Percentiles rank a stretch among this genome's conserved stretches.
phyloP scores from a whole-genome alignment of 495 filamentous ascomycete genomes.

The Podospora tetraspora region DNA sequence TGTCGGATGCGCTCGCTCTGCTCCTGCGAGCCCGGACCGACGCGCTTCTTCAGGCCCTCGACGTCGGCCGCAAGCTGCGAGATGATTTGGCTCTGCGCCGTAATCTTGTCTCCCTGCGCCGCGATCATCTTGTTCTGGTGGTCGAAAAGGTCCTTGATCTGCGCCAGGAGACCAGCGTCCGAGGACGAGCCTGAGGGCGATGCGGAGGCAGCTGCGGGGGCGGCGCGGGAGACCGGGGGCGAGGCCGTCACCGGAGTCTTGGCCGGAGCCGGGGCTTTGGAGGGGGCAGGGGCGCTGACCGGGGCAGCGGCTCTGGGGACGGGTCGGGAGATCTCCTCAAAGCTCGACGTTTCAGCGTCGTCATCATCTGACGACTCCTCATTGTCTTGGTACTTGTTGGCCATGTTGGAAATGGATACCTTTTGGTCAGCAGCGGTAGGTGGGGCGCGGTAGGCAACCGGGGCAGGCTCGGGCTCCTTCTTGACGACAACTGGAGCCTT shows the following conservation, averaged over 20 bases:
- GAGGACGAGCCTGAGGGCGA: constrained; percentile 19
- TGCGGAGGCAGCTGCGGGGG: constrained; percentile 16
- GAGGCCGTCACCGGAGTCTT: constrained; percentile 22
- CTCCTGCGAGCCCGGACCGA: constrained; percentile 51
- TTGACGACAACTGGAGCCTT: constrained; percentile 48
- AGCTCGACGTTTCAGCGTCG: constrained; percentile 66
- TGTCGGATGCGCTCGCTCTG: constrained; percentile 66
- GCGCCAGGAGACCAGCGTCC: constrained; percentile 37
- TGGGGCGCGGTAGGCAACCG: constrained; percentile 49
- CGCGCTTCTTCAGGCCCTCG: constrained; percentile 61
- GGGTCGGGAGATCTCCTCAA: constrained; percentile 72
- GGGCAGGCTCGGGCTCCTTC: constrained; percentile 49
- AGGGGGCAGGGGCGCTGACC: constrained; percentile 27
- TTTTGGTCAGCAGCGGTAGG: constrained; percentile 77
- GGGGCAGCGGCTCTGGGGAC: constrained; percentile 33
- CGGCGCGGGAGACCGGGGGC: constrained; percentile 20
- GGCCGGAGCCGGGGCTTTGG: constrained; percentile 33
- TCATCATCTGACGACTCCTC: constrained; percentile 55
- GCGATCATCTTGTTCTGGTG: constrained; percentile 57
- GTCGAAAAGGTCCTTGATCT: constrained; percentile 63
- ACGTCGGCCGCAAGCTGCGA: constrained; percentile 60
- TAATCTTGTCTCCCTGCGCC: constrained; percentile 55
- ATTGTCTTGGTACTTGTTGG: constrained; percentile 76
- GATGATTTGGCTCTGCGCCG: constrained; percentile 54
- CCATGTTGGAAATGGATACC: constrained; percentile 74